phyloP scores from a whole-genome alignment of 345 rosid species.

The Eucalyptus marginata region DNA sequence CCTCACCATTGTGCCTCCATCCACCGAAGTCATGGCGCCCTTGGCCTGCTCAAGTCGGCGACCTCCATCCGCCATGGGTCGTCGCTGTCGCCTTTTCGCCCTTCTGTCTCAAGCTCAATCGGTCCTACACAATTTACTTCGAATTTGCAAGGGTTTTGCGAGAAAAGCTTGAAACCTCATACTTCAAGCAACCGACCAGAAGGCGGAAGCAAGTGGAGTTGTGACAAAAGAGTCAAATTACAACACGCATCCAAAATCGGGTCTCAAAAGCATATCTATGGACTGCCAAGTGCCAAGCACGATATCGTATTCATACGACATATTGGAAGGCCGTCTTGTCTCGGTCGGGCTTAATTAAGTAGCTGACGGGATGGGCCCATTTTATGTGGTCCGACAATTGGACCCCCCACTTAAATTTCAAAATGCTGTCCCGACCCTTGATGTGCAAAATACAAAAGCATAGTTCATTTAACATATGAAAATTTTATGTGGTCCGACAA shows the following conservation, averaged over 20 bases:
- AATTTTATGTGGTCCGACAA: too few relatives aligned
- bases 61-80: not conserved
- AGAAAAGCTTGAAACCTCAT: not conserved
- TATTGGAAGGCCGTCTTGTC: not conserved
- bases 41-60: not conserved
- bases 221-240: not conserved
- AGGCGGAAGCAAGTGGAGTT: not conserved
- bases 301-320: not conserved
- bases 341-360: not conserved
- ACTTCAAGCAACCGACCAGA: not conserved
- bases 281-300: too few relatives aligned
- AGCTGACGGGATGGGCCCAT: not conserved
- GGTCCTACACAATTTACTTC: not conserved
- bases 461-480: not conserved
- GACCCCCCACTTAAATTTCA: not conserved
- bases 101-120: not conserved
- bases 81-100: not conserved
- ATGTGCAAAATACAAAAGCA: not conserved
- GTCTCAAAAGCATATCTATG: not conserved
- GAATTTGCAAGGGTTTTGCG: not conserved
- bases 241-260: not conserved
- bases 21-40: not conserved
- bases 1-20: not conserved
- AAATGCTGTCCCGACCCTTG: not conserved
- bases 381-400: not conserved